Evolutionary conservation across 2,329 filamentous ascomycete genomes (phyloP), one percentile per base, ranked within the genome.

Genomic region (Knufia fluminis): DNA sequence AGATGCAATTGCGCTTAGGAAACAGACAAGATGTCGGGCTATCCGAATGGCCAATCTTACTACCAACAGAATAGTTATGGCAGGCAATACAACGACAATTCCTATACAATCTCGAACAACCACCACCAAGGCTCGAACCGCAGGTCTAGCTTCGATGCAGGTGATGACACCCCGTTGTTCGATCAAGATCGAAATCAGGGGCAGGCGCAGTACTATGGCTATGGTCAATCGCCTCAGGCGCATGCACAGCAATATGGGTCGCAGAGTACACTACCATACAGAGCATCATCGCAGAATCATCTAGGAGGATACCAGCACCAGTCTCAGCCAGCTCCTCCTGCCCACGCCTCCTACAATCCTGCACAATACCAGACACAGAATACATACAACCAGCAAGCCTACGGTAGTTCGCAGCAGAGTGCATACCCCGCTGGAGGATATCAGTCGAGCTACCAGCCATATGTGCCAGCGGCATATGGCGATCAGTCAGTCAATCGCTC

Each of bases 331-430:
- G 65, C 22, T 17, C 19, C 40, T 14, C 28, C 23, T 32, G 28
- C 42, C 62, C 74, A 67, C 59, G 69, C 65, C 16, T 58, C 73
- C 38, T 84, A 84, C 66, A 82, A 83, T 56, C 80, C 80, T 12
- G 78, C 80, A 60, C 70, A 78, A 59, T 84, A 58, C 42, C 52
- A 54, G 22, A 45, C 49, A 20, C 57, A 58, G 28, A 66, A 68
- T 64, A 74, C 77, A 38, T 91, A 90, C 66, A 91, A 90, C 61
- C 85, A 86, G 1, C 77, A 84, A 62, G 71, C 74, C 32, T 91
- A 75, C 59, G 61, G 59, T 33, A 35, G 42, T 19, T 46, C 53
- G 7, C 48, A 49, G 16, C 45, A 51, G 31, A 51, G 52, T 9
- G n/a, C 45, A 14, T 49, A 49, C 24, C 23, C 24, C 17, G 4